These are phyloP conservation scores for Umbellularia californica DNA, from an alignment of 164 flowering plant species.

Conservation along the genomic window DNA sequence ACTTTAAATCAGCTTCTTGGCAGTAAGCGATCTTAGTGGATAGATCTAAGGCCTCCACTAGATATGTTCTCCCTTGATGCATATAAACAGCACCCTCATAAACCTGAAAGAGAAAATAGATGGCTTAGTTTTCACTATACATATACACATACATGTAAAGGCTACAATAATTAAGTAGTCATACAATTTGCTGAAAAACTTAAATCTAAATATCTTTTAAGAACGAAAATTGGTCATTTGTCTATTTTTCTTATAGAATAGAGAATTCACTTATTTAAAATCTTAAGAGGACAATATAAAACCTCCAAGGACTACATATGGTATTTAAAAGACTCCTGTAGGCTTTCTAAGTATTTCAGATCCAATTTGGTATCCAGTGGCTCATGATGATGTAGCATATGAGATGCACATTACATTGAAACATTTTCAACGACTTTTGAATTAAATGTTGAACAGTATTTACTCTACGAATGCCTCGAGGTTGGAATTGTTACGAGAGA, in stretches of 20 bases:
- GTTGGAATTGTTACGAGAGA: no score
- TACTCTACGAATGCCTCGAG: no score
- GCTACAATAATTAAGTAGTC: not conserved
- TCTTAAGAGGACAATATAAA: not conserved
- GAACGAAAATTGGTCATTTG: not conserved
- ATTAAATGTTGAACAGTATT: no score
- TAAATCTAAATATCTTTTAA: not conserved
- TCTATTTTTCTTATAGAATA: not conserved
- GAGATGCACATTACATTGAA: not conserved
- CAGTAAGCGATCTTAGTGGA: conserved; percentile 70
- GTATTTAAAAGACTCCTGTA: not conserved
- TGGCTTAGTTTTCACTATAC: not conserved
- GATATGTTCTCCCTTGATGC: conserved; percentile 83
- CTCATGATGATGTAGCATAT: not conserved
- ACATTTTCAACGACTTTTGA: not conserved
- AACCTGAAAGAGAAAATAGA: conserved; percentile 42
- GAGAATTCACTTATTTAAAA: not conserved
- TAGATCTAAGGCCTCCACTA: conserved; percentile 68
- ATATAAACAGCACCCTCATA: conserved; percentile 95
- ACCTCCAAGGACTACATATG: not conserved
- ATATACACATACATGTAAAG: not conserved
- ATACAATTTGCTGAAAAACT: not conserved
- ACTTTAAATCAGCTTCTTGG: conserved; percentile 64
- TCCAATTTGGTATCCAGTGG: not conserved
- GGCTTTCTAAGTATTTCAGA: not conserved